Base-by-base conservation (phyloP, 2,329 filamentous ascomycete species). In the Aspergillus unguis region DNA sequence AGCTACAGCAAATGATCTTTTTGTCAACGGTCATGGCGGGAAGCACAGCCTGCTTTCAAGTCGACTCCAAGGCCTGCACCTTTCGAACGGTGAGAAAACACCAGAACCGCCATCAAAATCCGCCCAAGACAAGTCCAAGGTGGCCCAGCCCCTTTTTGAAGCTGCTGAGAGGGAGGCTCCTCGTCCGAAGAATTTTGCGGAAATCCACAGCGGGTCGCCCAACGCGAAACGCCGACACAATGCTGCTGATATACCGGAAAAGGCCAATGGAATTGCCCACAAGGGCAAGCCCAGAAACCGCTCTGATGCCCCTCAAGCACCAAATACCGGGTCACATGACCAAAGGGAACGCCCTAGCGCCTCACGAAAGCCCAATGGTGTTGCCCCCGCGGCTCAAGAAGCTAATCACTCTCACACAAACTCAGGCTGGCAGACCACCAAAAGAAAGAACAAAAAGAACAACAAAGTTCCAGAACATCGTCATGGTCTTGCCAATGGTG, bases 401-500 rank as follows among this genome's bases (percentile, higher is more conserved):
- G 58, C 64, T 9, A 46, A 53, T 47, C 40, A 53, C 33, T 33
- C 54, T n/a, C 64, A 62, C 48, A 33, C 55, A 31, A 58, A 53
- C 43, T 55, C 64, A 44, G 68, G 69, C 48, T 77, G 75, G 75
- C 74, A 77, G 59, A 75, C 70, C 3, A 73, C 71, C 7, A 75
- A 74, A 61, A 75, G 71, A 57, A 75, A 71, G 59, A 65, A 73
- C 49, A 72, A 70, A 53, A 69, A 68, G 55, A 67, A 62, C 40
- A 58, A 60, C 41, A 75, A 72, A 50, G 62, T 65, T 4, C 62
- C 61, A 8, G 72, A 75, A 17, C 53, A 62, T 31, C 62, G 63
- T 27, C 59, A 63, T 27, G 64, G 65, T n/a, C 46, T 58, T 17
- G 55, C 62, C 27, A 58, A 62, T 37, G 64, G 67, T 5, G 66